Evolutionary conservation across 1,139 yeast genomes (phyloP), one percentile per base, ranked within the genome.

Genomic region (Hansenula anomala): DNA sequence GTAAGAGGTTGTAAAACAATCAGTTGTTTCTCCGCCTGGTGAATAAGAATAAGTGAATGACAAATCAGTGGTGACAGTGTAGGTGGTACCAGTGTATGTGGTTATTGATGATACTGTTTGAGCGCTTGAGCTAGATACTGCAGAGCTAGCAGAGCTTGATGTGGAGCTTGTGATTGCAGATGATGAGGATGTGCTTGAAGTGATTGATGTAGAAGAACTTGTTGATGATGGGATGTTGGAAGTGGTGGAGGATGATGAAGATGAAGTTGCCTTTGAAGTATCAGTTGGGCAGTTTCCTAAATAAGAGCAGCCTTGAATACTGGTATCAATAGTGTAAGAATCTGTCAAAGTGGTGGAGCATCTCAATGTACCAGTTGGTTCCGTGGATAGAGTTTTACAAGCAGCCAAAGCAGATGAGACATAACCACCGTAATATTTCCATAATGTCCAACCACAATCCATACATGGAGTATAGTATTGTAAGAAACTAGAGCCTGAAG

Each of bases 381-480:
- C 51, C 14, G 60, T 55, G 18, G 48, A 38, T 18, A 34, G 38
- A 36, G 33, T 14, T 20, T 29, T 23, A 50, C 62, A 58, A 13
- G 43, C 51, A 13, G 45, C 53, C 32, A 58, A 46, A 25, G 61
- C 53, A 8, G 47, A 39, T 11, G 48, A 38, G 31, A 58, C 47
- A 45, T 41, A 56, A 5, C 36, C 25, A 27, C 55, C 51, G 39
- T 58, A 58, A 42, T 58, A 54, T 18, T 38, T 34, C 61, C 60
- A 58, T 39, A 58, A 43, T 38, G 60, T 55, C 59, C 61, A 56
- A 38, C 61, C 61, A 53, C 61, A 58, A 29, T 48, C 55, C 36
- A 58, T 40, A 48, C 61, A 58, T 7, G 42, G 44, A 15, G 48
- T 45, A 38, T 47, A 55, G 24, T 42, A 38, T 6, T 42, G 33